Conservation (phyloP, 2,329 filamentous ascomycete genomes). For the Coniochaeta sp. region DNA sequence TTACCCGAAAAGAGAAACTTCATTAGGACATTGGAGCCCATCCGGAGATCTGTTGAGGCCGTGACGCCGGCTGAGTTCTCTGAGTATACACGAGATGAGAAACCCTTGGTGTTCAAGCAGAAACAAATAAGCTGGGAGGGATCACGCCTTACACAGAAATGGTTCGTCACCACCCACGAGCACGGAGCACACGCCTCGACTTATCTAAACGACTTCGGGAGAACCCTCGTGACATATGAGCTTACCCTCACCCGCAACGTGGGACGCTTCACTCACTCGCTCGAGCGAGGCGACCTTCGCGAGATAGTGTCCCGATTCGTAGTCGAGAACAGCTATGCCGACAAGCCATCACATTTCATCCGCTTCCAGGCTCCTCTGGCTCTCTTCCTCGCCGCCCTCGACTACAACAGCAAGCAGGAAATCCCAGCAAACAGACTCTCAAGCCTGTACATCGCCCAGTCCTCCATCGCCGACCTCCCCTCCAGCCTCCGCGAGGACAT, state of each 20-base stretch:
- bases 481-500: constrained; percentile 54
- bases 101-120: background rate
- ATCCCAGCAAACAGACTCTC: constrained; percentile 10
- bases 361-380: constrained; percentile 55
- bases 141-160: background rate
- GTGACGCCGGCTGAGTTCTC: background rate
- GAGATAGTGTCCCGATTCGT: background rate
- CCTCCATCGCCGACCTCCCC: constrained; percentile 64
- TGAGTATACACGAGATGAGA: background rate
- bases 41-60: background rate
- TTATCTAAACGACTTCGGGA: background rate
- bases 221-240: background rate
- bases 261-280: background rate
- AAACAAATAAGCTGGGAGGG: background rate
- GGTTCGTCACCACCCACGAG: background rate
- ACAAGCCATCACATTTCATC: constrained; percentile 34
- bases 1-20: background rate
- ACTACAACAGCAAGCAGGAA: constrained; percentile 33
- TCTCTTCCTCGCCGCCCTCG: constrained; percentile 53
- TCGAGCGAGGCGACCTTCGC: background rate
- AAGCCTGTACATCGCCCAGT: constrained; percentile 82
- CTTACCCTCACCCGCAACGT: background rate
- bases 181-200: background rate
- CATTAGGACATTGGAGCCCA: background rate
- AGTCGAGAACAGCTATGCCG: background rate